Evolutionary conservation across 2,329 filamentous ascomycete species (phyloP), one percentile per base, ranked within the genome.

Genomic region (Fusarium scirpi): DNA sequence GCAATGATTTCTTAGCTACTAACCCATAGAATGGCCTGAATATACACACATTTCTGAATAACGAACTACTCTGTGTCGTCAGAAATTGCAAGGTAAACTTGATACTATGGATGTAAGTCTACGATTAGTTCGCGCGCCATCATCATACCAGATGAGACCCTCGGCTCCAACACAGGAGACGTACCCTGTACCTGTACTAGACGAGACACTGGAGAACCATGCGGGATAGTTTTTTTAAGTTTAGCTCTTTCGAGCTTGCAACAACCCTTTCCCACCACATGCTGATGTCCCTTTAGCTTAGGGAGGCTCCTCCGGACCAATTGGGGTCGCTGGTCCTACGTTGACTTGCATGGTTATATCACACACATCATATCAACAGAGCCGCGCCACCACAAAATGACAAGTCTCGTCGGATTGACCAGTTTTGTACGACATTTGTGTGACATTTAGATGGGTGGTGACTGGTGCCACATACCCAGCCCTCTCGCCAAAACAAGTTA

Each of bases 401-500:
- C 49, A 66, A 44, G 46, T 62, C 24, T 67, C 32, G 30, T 58
- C 49, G 24, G 43, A 44, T 40, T 51, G 51, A 24, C 48, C 48
- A 67, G 53, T 67, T 57, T 51, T 29, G 57, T 63, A 48, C 40
- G n/a, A 70, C 67, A 34, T 25, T 34, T 67, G 67, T 70, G 57
- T 45, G 30, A 53, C 56, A n/a, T 41, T 55, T 58, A 22, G 52
- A 56, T 62, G 48, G 45, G 49, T 34, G 45, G 40, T 63, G 62
- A 69, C 67, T 70, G 62, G 67, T 70, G 67, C 67, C 62, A 70
- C 67, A 70, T 63, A 32, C 41, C 45, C 47, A 18, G 30, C 27
- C 29, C 40, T 51, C 40, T 66, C 48, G 48, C 30, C 38, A 43
- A 52, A 22, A 38, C 43, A 46, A 52, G 40, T 11, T 46, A 29